These are phyloP conservation scores for Cetraspora pellucida DNA, from an alignment of 192 early-diverging fungal genomes.

Conservation along the genomic window DNA sequence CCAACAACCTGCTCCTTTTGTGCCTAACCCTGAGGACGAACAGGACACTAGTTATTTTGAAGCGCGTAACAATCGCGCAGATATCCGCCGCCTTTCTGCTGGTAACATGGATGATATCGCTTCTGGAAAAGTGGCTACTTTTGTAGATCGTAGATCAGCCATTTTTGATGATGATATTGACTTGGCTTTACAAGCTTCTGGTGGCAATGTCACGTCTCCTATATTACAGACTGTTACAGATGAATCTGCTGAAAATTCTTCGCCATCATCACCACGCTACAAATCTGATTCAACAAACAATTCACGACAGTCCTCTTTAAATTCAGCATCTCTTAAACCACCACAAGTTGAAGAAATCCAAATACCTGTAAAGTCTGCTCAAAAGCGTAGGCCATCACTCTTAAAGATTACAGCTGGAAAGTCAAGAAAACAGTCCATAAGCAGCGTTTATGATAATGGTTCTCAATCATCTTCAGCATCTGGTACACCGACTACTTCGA, in stretches of 20 bases:
- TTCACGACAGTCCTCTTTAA: conserved; percentile 20
- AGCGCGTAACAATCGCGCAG: conserved; percentile 73
- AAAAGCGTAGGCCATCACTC: conserved; percentile 33
- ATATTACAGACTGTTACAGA: conserved; percentile 1
- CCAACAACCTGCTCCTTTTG: conserved; percentile 80
- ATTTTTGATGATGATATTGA: conserved; percentile 14
- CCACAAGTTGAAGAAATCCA: not conserved
- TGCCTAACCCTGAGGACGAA: conserved; percentile 78
- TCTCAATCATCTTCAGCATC: conserved; percentile 18
- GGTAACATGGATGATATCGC: conserved; percentile 56
- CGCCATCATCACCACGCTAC: not conserved
- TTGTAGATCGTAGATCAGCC: conserved; percentile 24
- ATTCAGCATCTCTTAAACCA: not conserved
- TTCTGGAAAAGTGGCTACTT: not conserved
- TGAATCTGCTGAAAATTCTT: not conserved
- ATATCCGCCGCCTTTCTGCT: conserved; percentile 74
- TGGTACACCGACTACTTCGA: conserved; percentile 1
- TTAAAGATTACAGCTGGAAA: conserved; percentile 9
- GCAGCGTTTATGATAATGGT: conserved; percentile 1
- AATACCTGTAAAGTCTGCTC: not conserved
- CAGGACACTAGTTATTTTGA: conserved; percentile 94
- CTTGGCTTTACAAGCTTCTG: not conserved
- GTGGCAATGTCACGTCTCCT: not conserved
- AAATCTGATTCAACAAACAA: conserved; percentile 31
- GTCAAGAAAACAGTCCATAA: conserved; percentile 23